Evolutionary conservation across 1,139 yeast genomes (phyloP), one percentile per base, ranked within the genome.

Genomic region (Lodderomyces beijingensis): DNA sequence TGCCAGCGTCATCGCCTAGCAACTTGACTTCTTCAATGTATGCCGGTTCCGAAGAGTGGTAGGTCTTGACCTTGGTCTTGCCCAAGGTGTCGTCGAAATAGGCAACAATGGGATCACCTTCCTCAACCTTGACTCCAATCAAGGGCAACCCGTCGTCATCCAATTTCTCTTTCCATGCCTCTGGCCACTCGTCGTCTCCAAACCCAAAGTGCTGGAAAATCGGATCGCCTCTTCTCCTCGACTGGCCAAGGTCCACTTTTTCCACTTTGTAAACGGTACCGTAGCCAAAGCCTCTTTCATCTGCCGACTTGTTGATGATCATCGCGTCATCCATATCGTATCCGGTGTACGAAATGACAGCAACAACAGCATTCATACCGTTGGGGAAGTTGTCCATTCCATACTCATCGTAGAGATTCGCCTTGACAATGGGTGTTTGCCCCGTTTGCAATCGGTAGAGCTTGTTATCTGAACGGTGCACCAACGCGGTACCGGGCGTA

Each of bases 291-390:
- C 98, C 99, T 59, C 99, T 77, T 64, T 91, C 99, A 52, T 89
- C 94, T 0, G 97, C 96, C 31, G 95, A 83, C 60, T 91, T 91
- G 62, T 91, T 93, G 50, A 91, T 78, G 53, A 91, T 91, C 98
- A 91, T 91, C 55, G 98, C 99, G 63, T 91, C 99, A 66, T 91
- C 80, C 98, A 91, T 91, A 84, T 91, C 99, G 56, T 91, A 91
- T 48, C 98, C 98, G 5, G 99, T 93, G 59, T 91, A 91, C 0
- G 98, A 88, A 53, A 91, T 91, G 47, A 91, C 99, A 0, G 99
- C 99, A 42, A 91, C 99, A 38, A 91, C 96, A 3, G 98, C 98
- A 53, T 91, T 91, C 47, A 87, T 88, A 57, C 99, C 99, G 57
- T 93, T 93, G 43, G 99, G 99, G 77, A 87, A 91, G 57, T 88